These are phyloP conservation scores for Russula olivacea DNA, from an alignment of 768 basidiomycete genomes.

Conservation along the genomic window DNA sequence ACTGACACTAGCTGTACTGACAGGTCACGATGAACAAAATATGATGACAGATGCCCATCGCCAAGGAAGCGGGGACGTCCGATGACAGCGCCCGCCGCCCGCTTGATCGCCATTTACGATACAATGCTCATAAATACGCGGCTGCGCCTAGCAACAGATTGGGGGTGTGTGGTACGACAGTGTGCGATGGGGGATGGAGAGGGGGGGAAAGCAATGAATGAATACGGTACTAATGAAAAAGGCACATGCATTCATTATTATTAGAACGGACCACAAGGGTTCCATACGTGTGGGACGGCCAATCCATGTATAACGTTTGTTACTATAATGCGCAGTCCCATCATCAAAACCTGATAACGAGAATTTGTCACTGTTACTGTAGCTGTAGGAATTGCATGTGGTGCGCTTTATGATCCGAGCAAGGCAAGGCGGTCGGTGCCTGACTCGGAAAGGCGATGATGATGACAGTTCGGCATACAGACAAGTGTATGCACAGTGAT, in stretches of 20 bases:
- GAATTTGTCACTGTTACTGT: constrained; percentile 14
- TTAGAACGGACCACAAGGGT: not conserved
- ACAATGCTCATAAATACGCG: not conserved
- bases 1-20: constrained; percentile 1
- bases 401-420: constrained; percentile 17
- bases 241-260: constrained; percentile 3
- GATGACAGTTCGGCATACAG: constrained; percentile 5
- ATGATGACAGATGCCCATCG: constrained; percentile 12
- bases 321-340: constrained; percentile 9
- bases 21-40: not conserved
- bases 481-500: constrained; percentile 3
- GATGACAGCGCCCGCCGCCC: constrained; percentile 1
- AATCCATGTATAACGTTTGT: not conserved
- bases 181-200: not conserved
- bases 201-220: not conserved
- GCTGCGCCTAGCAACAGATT: constrained; percentile 13
- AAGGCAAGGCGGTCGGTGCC: not conserved
- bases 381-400: constrained; percentile 15
- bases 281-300: constrained; percentile 1
- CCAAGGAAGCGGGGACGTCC: constrained; percentile 16
- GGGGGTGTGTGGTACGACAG: not conserved
- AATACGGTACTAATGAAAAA: not conserved
- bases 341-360: constrained; percentile 4
- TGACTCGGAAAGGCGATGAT: constrained; percentile 1
- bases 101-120: not conserved